phyloP scores from a whole-genome alignment of 768 basidiomycete species.

The Leucocoprinus birnbaumii region DNA sequence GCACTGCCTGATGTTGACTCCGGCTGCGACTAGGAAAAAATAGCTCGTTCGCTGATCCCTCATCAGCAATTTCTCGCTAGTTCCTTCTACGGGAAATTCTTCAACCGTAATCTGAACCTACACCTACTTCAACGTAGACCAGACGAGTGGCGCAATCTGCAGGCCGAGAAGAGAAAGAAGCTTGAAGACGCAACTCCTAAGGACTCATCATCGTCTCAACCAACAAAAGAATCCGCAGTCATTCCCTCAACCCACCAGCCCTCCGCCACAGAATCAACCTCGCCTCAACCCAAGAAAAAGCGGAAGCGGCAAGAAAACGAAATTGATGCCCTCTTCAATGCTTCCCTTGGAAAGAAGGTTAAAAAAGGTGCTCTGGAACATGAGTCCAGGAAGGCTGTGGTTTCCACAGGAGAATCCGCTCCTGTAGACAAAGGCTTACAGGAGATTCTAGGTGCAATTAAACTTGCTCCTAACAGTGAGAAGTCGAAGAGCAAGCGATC shows the following conservation, averaged over 20 bases:
- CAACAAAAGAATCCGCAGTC: background rate
- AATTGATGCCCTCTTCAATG: constrained; percentile 72
- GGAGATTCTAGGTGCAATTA: constrained; percentile 58
- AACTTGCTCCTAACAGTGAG: constrained; percentile 49
- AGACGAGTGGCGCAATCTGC: constrained; percentile 80
- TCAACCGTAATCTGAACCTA: constrained; percentile 75
- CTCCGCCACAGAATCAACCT: background rate
- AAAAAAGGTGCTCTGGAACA: constrained; percentile 49
- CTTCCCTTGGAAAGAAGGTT: constrained; percentile 51
- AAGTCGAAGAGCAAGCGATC: constrained; percentile 26
- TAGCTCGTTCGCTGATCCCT: constrained; percentile 74
- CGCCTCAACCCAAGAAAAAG: constrained; percentile 36
- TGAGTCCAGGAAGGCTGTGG: background rate
- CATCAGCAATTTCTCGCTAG: constrained; percentile 70
- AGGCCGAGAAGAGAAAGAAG: constrained; percentile 41
- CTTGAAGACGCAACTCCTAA: constrained; percentile 12
- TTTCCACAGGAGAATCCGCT: constrained; percentile 15
- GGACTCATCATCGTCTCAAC: constrained; percentile 6
- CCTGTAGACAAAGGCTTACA: constrained; percentile 25
- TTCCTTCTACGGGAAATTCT: constrained; percentile 87
- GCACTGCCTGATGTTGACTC: constrained; percentile 7
- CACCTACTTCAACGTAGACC: constrained; percentile 75
- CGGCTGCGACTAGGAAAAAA: constrained; percentile 67
- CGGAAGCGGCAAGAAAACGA: constrained; percentile 55
- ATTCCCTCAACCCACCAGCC: too few species aligned